Base-by-base conservation (phyloP, 2,329 filamentous ascomycete species). In the Fusarium sp. region DNA sequence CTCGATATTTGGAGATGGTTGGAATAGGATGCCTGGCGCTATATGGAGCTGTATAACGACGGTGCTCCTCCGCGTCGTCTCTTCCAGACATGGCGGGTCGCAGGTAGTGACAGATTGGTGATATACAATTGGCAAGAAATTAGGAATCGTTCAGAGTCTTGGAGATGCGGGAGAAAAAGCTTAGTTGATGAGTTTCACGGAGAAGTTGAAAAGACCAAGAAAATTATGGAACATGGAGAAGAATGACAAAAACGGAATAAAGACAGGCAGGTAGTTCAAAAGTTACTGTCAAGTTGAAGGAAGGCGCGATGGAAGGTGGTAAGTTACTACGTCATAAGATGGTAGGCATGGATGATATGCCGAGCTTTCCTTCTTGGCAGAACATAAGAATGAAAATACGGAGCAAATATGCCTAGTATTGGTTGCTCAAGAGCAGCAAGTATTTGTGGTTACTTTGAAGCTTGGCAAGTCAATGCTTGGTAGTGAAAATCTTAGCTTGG, bases 1-100 rank as follows among this genome's bases (percentile, higher is more conserved):
- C 82, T 30, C 83, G 80, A 65, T 87, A 88, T 51, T 81, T 83
- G 45, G 85, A 83, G 48, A 88, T 81, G 33, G 86, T 88, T 13
- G 86, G 86, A 35, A 86, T 82, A 7, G 84, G 85, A 68, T 84
- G 81, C 16, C 78, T 79, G 39, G 81, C 82, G 56, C 81, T 84
- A 71, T 86, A 86, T 6, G 84, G 84, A 47, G 80, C 78, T 36
- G 80, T 78, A 61, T 83, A 83, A 61, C 82, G 80, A 48, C 80
- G 79, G 30, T 75, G 76, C 28, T 84, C 81, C 26, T 85, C 81
- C 28, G 79, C 75, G 64, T 84, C 82, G 51, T 82, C 80, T 62
- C 75, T 76, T 70, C 78, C 78, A 44, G 81, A 79, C 81, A 84
- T 83, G 68, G 58, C 75, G 64, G 65, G 45, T 72, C 22, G 51